These are phyloP conservation scores for Verticillium albo-atrum DNA, from an alignment of 2,329 filamentous ascomycete species.

Conservation along the genomic window DNA sequence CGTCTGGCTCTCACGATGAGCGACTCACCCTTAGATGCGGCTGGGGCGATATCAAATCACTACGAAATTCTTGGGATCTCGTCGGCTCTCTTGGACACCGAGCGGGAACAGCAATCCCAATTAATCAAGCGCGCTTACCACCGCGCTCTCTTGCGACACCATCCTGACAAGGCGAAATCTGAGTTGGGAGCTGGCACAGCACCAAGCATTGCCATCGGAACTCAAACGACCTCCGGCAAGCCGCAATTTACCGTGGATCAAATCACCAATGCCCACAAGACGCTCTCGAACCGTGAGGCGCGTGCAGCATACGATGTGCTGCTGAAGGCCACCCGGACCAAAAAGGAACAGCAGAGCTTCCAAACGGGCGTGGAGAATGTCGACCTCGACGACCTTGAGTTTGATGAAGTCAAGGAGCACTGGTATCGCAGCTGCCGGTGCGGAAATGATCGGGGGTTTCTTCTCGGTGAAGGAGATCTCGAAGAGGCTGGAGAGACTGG, in stretches of 20 bases:
- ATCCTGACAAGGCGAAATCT: slow-evolving; percentile 54
- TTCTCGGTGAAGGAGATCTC: slow-evolving; percentile 54
- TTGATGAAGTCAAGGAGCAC: slow-evolving; percentile 39
- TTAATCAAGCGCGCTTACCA: slow-evolving; percentile 61
- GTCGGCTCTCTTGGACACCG: slow-evolving; percentile 38
- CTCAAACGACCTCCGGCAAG: not conserved
- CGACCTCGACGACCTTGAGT: slow-evolving; percentile 61
- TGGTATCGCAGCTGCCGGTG: slow-evolving; percentile 61
- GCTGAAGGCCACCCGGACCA: slow-evolving; percentile 14
- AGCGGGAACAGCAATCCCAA: slow-evolving; percentile 33
- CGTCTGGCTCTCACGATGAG: not conserved
- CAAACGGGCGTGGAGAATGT: slow-evolving; percentile 58
- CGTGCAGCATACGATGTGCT: slow-evolving; percentile 47
- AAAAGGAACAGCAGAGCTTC: slow-evolving; percentile 26
- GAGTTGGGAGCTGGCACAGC: not conserved
- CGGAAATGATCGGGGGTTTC: slow-evolving; percentile 57
- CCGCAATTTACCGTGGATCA: slow-evolving; percentile 53
- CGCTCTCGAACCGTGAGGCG: slow-evolving; percentile 45
- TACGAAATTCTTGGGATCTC: slow-evolving; percentile 59
- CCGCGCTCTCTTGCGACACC: slow-evolving; percentile 59
- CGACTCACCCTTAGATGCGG: not conserved
- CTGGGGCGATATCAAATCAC: slow-evolving; percentile 37
- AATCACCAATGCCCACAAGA: slow-evolving; percentile 55
- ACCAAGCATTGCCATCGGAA: not conserved
- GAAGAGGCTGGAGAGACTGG: slow-evolving; percentile 54